phyloP scores from a whole-genome alignment of 148 eudicot genomes.

The Drosera capensis region DNA sequence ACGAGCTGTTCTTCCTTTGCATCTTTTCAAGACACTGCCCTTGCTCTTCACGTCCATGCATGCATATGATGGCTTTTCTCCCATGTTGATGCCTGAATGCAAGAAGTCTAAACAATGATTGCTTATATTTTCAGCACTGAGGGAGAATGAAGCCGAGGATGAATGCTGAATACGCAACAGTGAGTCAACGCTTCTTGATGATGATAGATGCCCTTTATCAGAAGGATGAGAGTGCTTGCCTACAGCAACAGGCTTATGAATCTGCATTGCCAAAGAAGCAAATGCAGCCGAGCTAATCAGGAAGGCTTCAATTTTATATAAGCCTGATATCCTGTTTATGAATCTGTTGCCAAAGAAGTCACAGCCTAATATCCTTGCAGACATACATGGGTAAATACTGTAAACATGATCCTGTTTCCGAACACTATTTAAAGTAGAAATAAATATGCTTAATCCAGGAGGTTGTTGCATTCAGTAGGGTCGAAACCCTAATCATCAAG shows the following conservation, averaged over 20 bases:
- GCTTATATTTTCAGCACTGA: slow-evolving; percentile 24
- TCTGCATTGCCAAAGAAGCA: slow-evolving; percentile 12
- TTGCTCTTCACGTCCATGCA: slow-evolving; percentile 11
- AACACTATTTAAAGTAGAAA: no score
- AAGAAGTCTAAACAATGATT: slow-evolving; percentile 19
- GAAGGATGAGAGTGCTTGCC: slow-evolving; percentile 6
- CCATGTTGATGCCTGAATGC: slow-evolving; percentile 9
- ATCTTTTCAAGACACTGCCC: no score
- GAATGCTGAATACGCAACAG: slow-evolving; percentile 12
- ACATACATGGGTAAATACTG: no score
- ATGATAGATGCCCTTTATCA: slow-evolving; percentile 3
- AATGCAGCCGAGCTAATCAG: background rate
- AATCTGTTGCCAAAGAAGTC: background rate
- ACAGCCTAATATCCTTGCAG: no score
- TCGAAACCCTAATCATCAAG: no score
- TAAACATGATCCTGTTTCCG: no score
- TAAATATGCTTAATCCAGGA: no score
- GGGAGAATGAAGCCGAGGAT: slow-evolving; percentile 19
- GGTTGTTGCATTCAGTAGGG: no score
- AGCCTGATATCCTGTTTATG: background rate
- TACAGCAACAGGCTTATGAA: slow-evolving; percentile 1
- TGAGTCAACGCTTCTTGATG: slow-evolving; percentile 10
- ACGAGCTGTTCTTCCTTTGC: no score
- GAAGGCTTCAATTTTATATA: background rate
- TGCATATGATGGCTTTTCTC: slow-evolving; percentile 6